Percentiles rank a stretch among this genome's conserved stretches.
These are phyloP conservation scores for Lolium rigidum DNA, from an alignment of 176 grass and related monocot species.

Conservation along the genomic window DNA sequence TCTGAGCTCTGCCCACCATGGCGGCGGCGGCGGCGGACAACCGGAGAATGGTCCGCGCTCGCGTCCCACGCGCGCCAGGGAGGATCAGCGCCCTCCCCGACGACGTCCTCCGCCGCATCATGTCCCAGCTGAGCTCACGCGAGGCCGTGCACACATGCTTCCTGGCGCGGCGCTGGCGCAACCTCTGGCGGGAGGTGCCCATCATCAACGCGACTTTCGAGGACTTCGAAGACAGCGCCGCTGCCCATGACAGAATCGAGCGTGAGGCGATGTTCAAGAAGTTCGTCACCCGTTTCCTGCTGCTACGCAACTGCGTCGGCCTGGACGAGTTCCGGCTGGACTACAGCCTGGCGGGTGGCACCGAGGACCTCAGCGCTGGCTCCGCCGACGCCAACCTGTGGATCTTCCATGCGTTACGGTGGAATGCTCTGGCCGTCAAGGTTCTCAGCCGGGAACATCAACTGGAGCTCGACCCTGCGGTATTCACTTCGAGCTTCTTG, in stretches of 20 bases:
- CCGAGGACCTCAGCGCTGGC: fast-evolving
- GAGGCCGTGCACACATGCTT: background rate
- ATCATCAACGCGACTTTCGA: background rate
- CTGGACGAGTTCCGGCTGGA: background rate
- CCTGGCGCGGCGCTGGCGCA: slow-evolving; percentile 26
- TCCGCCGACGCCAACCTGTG: background rate
- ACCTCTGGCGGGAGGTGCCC: slow-evolving; percentile 35
- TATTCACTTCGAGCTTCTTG: slow-evolving; percentile 10
- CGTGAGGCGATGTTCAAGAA: background rate
- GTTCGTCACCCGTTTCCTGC: slow-evolving; percentile 21
- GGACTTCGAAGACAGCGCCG: background rate
- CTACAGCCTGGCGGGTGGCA: background rate
- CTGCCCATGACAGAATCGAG: no score
- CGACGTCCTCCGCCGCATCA: background rate
- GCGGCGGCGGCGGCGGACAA: background rate
- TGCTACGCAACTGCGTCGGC: background rate
- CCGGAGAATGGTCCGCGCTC: background rate
- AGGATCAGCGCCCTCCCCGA: slow-evolving; percentile 29
- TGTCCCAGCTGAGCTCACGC: background rate
- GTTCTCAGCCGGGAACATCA: fast-evolving
- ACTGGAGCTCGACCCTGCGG: background rate
- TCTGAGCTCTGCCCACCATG: background rate
- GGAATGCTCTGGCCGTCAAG: background rate
- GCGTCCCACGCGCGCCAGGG: background rate
- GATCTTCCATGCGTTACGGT: slow-evolving; percentile 28